Evolutionary conservation across 192 early-diverging fungal genomes (phyloP).

Genomic region (Paraglomus brasilianum): DNA sequence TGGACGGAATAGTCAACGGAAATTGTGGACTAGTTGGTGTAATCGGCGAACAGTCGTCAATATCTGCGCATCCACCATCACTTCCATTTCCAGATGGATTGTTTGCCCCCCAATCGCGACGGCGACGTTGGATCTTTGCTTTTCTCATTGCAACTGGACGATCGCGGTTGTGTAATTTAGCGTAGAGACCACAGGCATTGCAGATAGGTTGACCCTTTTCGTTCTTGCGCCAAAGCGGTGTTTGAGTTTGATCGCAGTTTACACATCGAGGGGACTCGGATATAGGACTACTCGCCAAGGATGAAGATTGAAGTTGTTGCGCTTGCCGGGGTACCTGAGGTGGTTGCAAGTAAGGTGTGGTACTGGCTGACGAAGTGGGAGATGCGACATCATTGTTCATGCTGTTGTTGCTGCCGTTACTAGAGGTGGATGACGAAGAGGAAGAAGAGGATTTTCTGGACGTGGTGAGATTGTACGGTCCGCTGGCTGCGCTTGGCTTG

Average conservation of each 20-base stretch:
- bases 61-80: background rate
- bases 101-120: conserved; percentile 49
- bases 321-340: conserved; percentile 27
- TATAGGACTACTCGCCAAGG: conserved; percentile 33
- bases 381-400: conserved; percentile 8
- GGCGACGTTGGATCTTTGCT: conserved; percentile 57
- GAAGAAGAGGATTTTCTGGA: conserved; percentile 17
- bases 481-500: conserved; percentile 42
- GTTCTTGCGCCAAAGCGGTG: conserved; percentile 79
- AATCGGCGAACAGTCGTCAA: conserved; percentile 17
- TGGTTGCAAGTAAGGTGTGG: conserved; percentile 23
- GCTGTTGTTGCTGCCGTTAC: background rate
- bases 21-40: conserved; percentile 22
- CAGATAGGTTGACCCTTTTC: conserved; percentile 72
- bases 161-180: conserved; percentile 86
- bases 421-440: background rate
- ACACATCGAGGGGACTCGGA: conserved; percentile 41
- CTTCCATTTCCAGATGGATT: conserved; percentile 27
- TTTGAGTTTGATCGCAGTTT: conserved; percentile 72
- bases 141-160: conserved; percentile 83
- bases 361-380: background rate
- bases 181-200: conserved; percentile 85
- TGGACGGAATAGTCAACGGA: conserved; percentile 13
- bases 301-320: conserved; percentile 30
- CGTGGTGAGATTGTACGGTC: conserved; percentile 41